These are phyloP conservation scores for Cyclaneusma minus DNA, from an alignment of 2,329 filamentous ascomycete genomes.

Conservation along the genomic window DNA sequence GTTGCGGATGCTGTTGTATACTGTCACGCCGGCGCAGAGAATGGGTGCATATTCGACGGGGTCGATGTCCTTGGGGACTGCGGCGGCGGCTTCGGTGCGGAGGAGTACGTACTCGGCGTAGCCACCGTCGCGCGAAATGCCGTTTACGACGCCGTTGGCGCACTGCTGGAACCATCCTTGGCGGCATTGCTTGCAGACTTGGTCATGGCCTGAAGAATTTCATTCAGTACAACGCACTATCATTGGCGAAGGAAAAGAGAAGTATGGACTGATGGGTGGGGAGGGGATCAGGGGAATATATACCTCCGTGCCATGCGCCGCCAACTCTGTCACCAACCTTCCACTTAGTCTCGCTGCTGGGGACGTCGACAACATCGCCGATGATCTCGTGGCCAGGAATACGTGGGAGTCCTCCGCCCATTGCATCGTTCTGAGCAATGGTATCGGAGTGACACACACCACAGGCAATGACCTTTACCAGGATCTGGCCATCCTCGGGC, in stretches of 20 bases:
- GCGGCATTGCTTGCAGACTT: constrained; percentile 44
- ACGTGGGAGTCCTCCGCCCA: constrained; percentile 42
- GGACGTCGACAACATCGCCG: constrained; percentile 47
- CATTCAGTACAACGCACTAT: constrained; percentile 1
- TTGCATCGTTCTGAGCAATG: constrained; percentile 27
- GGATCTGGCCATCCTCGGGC: constrained; percentile 40
- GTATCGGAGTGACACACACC: constrained; percentile 56
- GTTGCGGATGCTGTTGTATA: constrained; percentile 43
- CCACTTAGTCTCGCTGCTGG: constrained; percentile 39
- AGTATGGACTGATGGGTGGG: not conserved
- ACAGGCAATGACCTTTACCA: constrained; percentile 57
- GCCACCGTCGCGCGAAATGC: constrained; percentile 49
- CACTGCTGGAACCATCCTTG: constrained; percentile 55
- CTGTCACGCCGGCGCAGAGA: constrained; percentile 50
- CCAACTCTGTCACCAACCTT: constrained; percentile 52
- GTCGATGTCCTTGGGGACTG: constrained; percentile 34
- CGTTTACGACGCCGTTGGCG: constrained; percentile 44
- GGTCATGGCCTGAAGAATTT: constrained; percentile 34
- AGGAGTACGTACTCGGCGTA: constrained; percentile 49
- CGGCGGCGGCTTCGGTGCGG: constrained; percentile 42
- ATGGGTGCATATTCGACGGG: constrained; percentile 40
- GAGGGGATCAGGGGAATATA: constrained; percentile 17
- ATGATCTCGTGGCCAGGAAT: constrained; percentile 59
- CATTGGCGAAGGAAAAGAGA: too few relatives aligned
- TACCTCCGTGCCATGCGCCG: constrained; percentile 50